These are phyloP conservation scores for Hemileccinum rubropunctum DNA, from an alignment of 768 basidiomycete genomes.

Conservation along the genomic window DNA sequence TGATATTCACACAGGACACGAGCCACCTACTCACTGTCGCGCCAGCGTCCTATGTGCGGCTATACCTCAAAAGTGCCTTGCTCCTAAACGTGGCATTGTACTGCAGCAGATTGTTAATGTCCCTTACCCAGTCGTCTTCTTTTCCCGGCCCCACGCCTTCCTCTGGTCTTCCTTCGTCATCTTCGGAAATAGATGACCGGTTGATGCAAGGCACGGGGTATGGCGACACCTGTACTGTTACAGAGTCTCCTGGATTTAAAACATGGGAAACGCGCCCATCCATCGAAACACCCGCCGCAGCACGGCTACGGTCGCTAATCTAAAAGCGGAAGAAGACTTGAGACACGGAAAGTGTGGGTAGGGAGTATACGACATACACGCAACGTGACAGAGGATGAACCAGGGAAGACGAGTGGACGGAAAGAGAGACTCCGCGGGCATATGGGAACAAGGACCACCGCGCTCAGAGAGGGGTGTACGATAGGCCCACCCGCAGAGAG, in stretches of 20 bases:
- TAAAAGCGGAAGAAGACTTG: slow-evolving; percentile 28
- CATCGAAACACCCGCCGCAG: slow-evolving; percentile 89
- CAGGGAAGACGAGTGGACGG: slow-evolving; percentile 87
- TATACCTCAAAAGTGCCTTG: slow-evolving; percentile 78
- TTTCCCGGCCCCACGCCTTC: slow-evolving; percentile 77
- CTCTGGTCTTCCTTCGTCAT: slow-evolving; percentile 39
- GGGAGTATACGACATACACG: slow-evolving; percentile 46
- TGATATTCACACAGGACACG: neutral
- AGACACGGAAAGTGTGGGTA: neutral
- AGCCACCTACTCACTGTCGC: slow-evolving; percentile 12
- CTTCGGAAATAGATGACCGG: slow-evolving; percentile 70
- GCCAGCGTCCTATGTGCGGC: slow-evolving; percentile 38
- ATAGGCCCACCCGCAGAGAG: slow-evolving; percentile 95
- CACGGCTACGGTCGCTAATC: slow-evolving; percentile 84
- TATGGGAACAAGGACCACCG: slow-evolving; percentile 92
- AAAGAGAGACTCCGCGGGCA: slow-evolving; percentile 92
- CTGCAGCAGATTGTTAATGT: slow-evolving; percentile 91
- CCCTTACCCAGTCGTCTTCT: slow-evolving; percentile 94
- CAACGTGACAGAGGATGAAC: slow-evolving; percentile 70
- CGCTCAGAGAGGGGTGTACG: slow-evolving; percentile 88
- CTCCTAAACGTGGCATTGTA: slow-evolving; percentile 94
- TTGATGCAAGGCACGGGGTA: slow-evolving; percentile 94
- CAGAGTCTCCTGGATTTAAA: slow-evolving; percentile 81
- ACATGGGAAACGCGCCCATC: slow-evolving; percentile 86
- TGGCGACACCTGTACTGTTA: slow-evolving; percentile 79